A percentile compares a stretch with the other conserved stretches of the same genome.
These are phyloP conservation scores for Tricholoma saponaceum DNA, from an alignment of 768 basidiomycete genomes.

Conservation along the genomic window DNA sequence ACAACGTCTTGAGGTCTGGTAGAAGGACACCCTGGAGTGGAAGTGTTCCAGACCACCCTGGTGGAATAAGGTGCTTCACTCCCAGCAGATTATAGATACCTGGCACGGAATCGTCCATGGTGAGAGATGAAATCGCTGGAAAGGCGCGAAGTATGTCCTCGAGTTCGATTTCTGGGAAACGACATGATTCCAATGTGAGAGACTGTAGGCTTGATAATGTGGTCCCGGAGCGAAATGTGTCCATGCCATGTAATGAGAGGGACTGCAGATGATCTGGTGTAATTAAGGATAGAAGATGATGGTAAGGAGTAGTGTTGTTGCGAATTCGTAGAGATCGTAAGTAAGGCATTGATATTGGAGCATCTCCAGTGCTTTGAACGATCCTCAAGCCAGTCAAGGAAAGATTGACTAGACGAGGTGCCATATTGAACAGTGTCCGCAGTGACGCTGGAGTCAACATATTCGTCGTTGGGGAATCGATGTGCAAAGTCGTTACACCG, in stretches of 20 bases:
- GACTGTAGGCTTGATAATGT: slow-evolving; percentile 28
- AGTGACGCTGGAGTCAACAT: slow-evolving; percentile 32
- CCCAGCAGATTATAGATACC: slow-evolving; percentile 22
- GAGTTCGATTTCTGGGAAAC: slow-evolving; percentile 28
- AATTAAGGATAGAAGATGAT: slow-evolving; percentile 31
- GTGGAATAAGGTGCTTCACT: not conserved
- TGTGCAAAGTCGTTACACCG: slow-evolving; percentile 35
- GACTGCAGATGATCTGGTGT: slow-evolving; percentile 30
- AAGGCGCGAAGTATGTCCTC: slow-evolving; percentile 30
- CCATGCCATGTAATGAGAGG: slow-evolving; percentile 30
- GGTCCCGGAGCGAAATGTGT: slow-evolving; percentile 27
- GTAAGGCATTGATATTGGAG: slow-evolving; percentile 29
- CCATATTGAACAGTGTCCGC: slow-evolving; percentile 25
- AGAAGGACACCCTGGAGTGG: slow-evolving; percentile 14
- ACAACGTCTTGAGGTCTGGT: slow-evolving; percentile 31
- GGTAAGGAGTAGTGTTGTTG: slow-evolving; percentile 28
- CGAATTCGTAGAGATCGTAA: slow-evolving; percentile 39
- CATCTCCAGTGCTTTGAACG: slow-evolving; percentile 30
- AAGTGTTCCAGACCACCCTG: not conserved
- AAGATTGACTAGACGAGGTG: slow-evolving; percentile 36
- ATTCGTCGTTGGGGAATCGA: slow-evolving; percentile 35
- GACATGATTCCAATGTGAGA: slow-evolving; percentile 30
- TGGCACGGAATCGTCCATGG: slow-evolving; percentile 29
- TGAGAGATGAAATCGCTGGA: slow-evolving; percentile 30
- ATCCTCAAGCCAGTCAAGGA: slow-evolving; percentile 35